A percentile compares a stretch with the other conserved stretches of the same genome.
Evolutionary conservation across 106 monocot species (phyloP).

Genomic region (Allium cepa): DNA sequence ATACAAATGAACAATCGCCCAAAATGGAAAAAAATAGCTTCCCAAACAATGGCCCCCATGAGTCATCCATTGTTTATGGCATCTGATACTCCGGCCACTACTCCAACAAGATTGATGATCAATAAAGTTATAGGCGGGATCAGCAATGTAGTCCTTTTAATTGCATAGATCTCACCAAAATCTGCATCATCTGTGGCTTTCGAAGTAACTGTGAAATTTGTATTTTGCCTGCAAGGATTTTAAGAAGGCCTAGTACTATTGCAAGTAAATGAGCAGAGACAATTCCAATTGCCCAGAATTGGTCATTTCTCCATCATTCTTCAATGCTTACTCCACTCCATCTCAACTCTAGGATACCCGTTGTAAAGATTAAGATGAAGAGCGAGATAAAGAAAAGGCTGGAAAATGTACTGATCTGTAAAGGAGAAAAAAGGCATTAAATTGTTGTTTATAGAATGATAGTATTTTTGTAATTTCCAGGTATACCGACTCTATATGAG

Average conservation of each 20-base stretch:
- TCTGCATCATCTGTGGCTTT: slow-evolving; percentile 64
- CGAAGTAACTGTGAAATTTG: slow-evolving; percentile 71
- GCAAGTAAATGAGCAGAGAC: slow-evolving; percentile 69
- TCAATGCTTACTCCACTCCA: slow-evolving; percentile 89
- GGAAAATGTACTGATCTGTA: slow-evolving; percentile 68
- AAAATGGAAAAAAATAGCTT: slow-evolving; percentile 86
- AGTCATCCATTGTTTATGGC: slow-evolving; percentile 73
- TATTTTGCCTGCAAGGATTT: slow-evolving; percentile 60
- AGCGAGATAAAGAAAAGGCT: slow-evolving; percentile 75
- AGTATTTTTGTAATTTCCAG: background rate
- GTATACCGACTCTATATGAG: background rate
- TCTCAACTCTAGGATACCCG: slow-evolving; percentile 61
- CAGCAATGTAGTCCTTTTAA: slow-evolving; percentile 87
- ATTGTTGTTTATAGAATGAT: background rate
- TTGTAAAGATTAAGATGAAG: slow-evolving; percentile 71
- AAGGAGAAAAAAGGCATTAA: background rate
- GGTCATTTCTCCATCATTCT: slow-evolving; percentile 82
- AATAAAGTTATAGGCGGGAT: slow-evolving; percentile 81
- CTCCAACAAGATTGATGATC: slow-evolving; percentile 69
- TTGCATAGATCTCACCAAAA: slow-evolving; percentile 70
- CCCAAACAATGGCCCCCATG: slow-evolving; percentile 85
- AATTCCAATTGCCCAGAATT: slow-evolving; percentile 82
- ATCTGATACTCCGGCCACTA: slow-evolving; percentile 76
- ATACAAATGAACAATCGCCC: slow-evolving; percentile 90
- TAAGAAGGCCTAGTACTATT: slow-evolving; percentile 66